These are phyloP conservation scores for Friedmanniomyces simplex DNA, from an alignment of 495 filamentous ascomycete species.

Conservation along the genomic window DNA sequence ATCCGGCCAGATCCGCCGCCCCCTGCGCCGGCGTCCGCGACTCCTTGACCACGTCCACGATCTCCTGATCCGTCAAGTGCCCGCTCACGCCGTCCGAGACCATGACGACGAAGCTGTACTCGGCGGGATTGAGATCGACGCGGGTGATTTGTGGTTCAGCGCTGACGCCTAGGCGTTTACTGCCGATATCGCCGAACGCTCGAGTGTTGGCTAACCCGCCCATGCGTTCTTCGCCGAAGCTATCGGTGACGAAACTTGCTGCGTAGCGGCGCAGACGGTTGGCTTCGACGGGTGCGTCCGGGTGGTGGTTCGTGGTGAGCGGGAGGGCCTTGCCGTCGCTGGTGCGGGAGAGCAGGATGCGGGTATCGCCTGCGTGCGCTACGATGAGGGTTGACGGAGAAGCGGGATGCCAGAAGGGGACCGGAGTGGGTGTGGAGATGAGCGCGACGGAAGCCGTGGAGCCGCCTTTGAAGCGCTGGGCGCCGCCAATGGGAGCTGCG, in stretches of 20 bases:
- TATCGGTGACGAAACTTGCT: constrained; percentile 80
- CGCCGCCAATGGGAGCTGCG: constrained; percentile 46
- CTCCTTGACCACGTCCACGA: constrained; percentile 93
- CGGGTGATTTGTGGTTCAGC: constrained; percentile 81
- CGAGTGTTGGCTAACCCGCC: constrained; percentile 87
- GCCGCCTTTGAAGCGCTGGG: constrained; percentile 72
- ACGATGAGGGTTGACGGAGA: constrained; percentile 73
- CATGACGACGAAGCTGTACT: constrained; percentile 81
- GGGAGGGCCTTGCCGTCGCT: constrained; percentile 65
- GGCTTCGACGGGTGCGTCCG: constrained; percentile 72
- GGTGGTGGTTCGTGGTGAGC: constrained; percentile 81
- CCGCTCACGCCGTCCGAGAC: constrained; percentile 82
- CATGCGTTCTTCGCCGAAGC: constrained; percentile 95
- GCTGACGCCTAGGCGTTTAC: constrained; percentile 84
- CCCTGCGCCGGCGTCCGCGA: constrained; percentile 81
- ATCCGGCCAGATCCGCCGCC: constrained; percentile 64
- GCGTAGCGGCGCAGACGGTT: constrained; percentile 76
- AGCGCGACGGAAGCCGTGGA: constrained; percentile 82
- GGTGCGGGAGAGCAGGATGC: constrained; percentile 77
- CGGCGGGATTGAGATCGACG: constrained; percentile 62
- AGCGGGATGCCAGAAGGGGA: constrained; percentile 89
- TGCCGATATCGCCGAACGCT: constrained; percentile 81
- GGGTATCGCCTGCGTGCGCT: constrained; percentile 87
- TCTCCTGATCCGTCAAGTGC: constrained; percentile 76
- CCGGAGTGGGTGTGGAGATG: constrained; percentile 80